Evolutionary conservation across 345 rosid genomes (phyloP), one percentile per base, ranked within the genome.

Genomic region (Bruguiera parviflora): DNA sequence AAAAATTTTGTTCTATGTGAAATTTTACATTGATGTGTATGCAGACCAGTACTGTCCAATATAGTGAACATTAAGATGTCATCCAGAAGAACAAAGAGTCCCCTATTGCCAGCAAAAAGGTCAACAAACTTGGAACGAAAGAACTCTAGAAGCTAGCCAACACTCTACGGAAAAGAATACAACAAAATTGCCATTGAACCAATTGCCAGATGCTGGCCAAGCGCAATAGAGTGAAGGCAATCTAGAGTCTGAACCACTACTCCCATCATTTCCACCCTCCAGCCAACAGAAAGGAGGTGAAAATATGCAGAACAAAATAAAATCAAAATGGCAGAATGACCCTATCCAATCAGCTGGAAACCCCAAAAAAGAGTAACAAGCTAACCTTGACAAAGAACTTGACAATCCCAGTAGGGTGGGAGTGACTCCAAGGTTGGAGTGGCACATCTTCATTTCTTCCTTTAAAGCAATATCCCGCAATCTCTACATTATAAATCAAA

Each of bases 341-440:
- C 18, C 10, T 3, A 21, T 9, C 0, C 31, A 27, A 3, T 27
- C 25, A 5, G 24, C 15, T 24, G 9, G 5, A 21, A 21, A 10
- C 22, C 25, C 4, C 24, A 24, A 10, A 4, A 21, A 11, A 22
- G 35, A 5, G 43, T 62, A 53, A 9, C 24, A 28, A 8, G 74
- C 84, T 28, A 53, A 95, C 99, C 97, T 88, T 32, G 96, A 85
- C 58, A 90, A 71, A 68, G 97, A 85, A 74, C 69, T 82, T 28
- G 97, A 78, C 72, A 95, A 78, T 67, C 96, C 98, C 89, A 95
- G 73, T 60, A 92, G 79, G n/a, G 99, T 88, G 4, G 89, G 92
- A 39, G 82, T 86, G 35, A 77, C 61, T 76, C 79, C 80, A 69
- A 53, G 52, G 56, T 33, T 64, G 27, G 87, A 83, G 71, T 77